Base-by-base conservation (phyloP, 2,329 filamentous ascomycete species). In the Coniosporium tulheliwenetii region DNA sequence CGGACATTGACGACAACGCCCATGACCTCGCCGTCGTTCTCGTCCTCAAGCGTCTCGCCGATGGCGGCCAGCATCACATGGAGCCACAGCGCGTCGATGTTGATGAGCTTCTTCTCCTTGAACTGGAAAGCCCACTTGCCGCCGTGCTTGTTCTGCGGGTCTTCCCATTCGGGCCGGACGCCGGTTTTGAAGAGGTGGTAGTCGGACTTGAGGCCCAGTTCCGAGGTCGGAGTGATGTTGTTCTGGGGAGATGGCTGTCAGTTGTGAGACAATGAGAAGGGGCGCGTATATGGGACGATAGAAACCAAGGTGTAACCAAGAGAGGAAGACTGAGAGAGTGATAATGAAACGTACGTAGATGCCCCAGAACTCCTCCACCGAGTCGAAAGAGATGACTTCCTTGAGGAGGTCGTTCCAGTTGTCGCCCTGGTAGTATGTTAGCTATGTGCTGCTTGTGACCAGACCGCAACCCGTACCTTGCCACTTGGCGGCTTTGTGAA, bases 181-280 rank as follows among this genome's bases (percentile, higher is more conserved):
- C 87, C 87, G 54, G 81, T 81, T 73, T 98, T 98, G 81, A 98
- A 98, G 36, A 98, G 82, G 60, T 98, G 93, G 69, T 98, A 98
- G 64, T 98, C 91, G 58, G 91, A 94, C 71, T 98, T 98, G 58
- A 93, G 79, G 36, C 87, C 85, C 36, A 98, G 80, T 55, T 96
- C 86, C 52, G 89, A 95, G 52, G 93, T 89, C 36, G 87, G 81
- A 39, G 89, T 85, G 61, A 98, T 95, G 65, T 98, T 98, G 75
- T 98, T 98, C 93, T 98, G 52, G 9, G 12, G 30, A 39, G 36
- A 8, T 3, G 16, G 19, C 10, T 15, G 35, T 30, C n/a, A 33
- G 19, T 19, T 16, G 39, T 49, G 34, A 50, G 45, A 40, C 13
- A 37, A 16, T 10, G 12, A 9, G 8, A 16, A 30, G 3, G 12